Evolutionary conservation across 768 basidiomycete species (phyloP).

Genomic region (Podaxis sp.): DNA sequence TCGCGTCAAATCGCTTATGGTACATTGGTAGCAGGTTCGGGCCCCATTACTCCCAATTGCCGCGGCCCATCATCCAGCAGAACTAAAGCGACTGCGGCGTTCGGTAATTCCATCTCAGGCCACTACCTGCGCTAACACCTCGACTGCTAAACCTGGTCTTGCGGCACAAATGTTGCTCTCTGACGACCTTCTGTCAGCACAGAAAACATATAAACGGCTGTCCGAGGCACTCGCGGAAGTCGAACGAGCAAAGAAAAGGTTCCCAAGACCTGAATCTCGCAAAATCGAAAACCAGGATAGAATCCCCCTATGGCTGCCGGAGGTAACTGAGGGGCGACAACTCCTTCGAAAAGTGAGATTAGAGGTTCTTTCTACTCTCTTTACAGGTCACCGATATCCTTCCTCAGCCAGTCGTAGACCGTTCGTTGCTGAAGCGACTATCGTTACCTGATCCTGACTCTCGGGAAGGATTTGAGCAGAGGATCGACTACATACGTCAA

Average conservation of each 20-base stretch:
- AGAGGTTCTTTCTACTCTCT: background rate
- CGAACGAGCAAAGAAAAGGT: background rate
- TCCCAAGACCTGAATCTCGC: background rate
- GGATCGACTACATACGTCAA: background rate
- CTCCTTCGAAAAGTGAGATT: background rate
- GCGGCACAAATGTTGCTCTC: background rate
- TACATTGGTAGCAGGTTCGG: background rate
- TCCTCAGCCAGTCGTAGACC: background rate
- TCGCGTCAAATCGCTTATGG: background rate
- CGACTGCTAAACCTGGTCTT: background rate
- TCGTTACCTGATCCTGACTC: background rate
- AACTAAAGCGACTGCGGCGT: constrained; percentile 33
- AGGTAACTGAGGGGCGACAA: background rate
- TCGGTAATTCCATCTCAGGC: constrained; percentile 18
- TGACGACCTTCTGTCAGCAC: background rate
- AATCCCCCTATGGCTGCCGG: background rate
- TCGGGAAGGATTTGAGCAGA: background rate
- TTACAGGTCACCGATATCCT: background rate
- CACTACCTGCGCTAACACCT: background rate
- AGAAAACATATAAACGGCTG: background rate
- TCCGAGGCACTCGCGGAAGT: background rate
- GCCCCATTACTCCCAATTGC: constrained; percentile 39
- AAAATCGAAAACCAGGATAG: background rate
- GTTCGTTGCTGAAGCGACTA: background rate
- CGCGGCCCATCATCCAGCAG: constrained; percentile 45